phyloP scores from a whole-genome alignment of 1,139 yeast species.

The Taiozyma sp. region DNA sequence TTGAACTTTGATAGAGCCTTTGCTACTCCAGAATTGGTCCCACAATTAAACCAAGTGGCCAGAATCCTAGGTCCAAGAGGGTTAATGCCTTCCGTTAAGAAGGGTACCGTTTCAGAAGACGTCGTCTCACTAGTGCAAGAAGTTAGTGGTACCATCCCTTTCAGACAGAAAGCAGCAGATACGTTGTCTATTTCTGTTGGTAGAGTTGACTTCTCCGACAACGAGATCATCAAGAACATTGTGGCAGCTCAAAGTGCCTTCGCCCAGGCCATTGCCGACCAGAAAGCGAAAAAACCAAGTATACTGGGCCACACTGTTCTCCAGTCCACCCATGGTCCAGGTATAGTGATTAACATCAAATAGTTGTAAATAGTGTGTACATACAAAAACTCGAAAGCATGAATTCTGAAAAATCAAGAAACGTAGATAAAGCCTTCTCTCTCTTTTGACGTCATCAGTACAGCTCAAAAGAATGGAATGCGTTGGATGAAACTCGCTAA shows the following conservation, averaged over 20 bases:
- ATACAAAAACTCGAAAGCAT: not conserved
- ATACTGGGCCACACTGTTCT: conserved; percentile 66
- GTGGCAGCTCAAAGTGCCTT: conserved; percentile 66
- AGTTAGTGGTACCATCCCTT: conserved; percentile 63
- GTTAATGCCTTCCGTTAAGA: conserved; percentile 81
- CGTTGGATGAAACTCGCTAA: not conserved
- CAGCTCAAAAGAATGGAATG: not conserved
- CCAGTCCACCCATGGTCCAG: conserved; percentile 77
- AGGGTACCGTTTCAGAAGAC: conserved; percentile 81
- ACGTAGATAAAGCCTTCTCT: not conserved
- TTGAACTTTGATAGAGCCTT: conserved; percentile 72
- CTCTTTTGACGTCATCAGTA: not conserved
- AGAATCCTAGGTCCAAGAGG: conserved; percentile 85
- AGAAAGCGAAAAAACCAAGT: conserved; percentile 64
- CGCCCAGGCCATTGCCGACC: conserved; percentile 48
- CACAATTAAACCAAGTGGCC: conserved; percentile 61
- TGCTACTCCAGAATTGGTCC: conserved; percentile 79
- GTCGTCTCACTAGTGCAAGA: conserved; percentile 47
- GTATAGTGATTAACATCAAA: conserved; percentile 61
- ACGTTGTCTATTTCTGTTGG: conserved; percentile 70
- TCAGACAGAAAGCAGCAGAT: conserved; percentile 63
- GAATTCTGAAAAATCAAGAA: not conserved
- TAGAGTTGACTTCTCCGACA: conserved; percentile 73
- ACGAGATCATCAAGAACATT: conserved; percentile 69
- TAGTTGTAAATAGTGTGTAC: not conserved